Base-by-base conservation (phyloP, 2,329 filamentous ascomycete genomes). In the Alternaria sp. region DNA sequence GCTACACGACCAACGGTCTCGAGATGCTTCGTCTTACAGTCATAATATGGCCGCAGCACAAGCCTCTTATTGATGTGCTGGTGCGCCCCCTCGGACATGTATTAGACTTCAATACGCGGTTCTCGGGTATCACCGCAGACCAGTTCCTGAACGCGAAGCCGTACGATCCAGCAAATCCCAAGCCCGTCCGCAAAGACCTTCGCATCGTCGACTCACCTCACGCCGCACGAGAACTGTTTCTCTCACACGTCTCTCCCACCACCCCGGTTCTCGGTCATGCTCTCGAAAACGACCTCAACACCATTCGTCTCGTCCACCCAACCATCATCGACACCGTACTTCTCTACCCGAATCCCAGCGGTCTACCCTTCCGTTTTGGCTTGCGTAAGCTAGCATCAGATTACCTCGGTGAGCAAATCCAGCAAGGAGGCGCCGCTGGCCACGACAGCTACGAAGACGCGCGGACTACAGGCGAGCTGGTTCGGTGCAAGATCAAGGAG, bases 361-460 rank as follows among this genome's bases (percentile, higher is more conserved):
- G 93, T 1, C 81, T 97, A 1, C 95, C 95, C 0, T 85, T 89
- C 55, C 89, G 95, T 9, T 85, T 92, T 70, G 87, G 91, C 3
- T 85, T 99, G n/a, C 93, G 92, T 73, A 82, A 83, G 60, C 86
- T 99, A 0, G 89, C 90, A 74, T 85, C 88, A 49, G 83, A 81
- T n/a, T 83, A 91, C 62, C 85, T 99, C 7, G 85, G 89, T 58
- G 85, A 89, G 27, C 86, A 89, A 54, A 97, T 99, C 38, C 95
- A 99, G 78, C 87, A 88, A 36, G 90, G 89, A 44, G 86, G 81
- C 12, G 81, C 82, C 60, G 65, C 79, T 18, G 95, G 95, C 0
- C 95, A 99, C 78, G 95, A 99, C 80, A 97, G 92, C 27, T 90
- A 90, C 27, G 95, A 99, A 77, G 95, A 99, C 74, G 93, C 95